phyloP scores from a whole-genome alignment of 2,329 filamentous ascomycete species.

The Neopestalotiopsis sp. region DNA sequence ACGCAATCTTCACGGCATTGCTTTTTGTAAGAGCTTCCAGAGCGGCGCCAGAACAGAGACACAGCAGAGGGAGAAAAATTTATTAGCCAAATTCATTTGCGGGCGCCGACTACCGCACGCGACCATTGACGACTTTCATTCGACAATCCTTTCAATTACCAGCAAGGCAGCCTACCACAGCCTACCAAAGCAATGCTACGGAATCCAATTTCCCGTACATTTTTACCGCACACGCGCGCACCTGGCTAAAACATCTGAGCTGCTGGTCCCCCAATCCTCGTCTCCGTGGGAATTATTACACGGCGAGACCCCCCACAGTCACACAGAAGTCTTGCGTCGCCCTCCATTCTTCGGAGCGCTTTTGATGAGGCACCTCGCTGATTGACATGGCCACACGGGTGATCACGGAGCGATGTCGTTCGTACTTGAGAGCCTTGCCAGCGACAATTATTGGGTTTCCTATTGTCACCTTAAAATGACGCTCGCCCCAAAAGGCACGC shows the following conservation, averaged over 20 bases:
- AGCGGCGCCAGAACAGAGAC: not conserved
- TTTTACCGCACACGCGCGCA: not conserved
- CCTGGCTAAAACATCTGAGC: not conserved
- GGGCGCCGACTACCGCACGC: not conserved
- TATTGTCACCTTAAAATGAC: constrained; percentile 1
- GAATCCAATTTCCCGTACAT: not conserved
- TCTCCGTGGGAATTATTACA: not conserved
- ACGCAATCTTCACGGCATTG: constrained; percentile 20
- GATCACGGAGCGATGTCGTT: constrained; percentile 18
- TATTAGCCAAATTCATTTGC: not conserved
- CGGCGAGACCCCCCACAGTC: not conserved
- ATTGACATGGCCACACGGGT: constrained; percentile 5
- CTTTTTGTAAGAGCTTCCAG: constrained; percentile 20
- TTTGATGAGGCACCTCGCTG: not conserved
- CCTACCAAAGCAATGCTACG: not conserved
- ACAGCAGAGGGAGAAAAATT: not conserved
- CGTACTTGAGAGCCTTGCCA: not conserved
- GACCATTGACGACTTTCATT: not conserved
- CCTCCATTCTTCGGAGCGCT: not conserved
- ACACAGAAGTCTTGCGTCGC: not conserved
- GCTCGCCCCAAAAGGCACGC: not conserved
- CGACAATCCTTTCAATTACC: not conserved
- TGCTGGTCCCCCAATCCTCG: not conserved
- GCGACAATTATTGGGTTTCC: not conserved
- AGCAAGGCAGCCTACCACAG: no score